Evolutionary conservation across 2,329 filamentous ascomycete genomes (phyloP).

Genomic region (Trichoderma sp.): DNA sequence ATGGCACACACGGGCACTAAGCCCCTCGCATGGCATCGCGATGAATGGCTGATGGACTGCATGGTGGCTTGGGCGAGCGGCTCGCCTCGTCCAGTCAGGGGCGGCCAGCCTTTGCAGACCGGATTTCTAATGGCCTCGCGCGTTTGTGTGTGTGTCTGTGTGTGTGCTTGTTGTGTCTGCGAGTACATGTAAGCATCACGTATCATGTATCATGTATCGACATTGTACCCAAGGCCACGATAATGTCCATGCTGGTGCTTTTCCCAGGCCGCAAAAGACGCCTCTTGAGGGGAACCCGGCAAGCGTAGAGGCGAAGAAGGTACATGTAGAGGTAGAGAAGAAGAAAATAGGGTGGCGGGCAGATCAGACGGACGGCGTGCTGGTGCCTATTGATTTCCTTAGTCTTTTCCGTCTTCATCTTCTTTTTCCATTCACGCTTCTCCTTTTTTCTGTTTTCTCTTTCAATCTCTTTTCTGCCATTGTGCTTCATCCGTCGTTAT

Average conservation of each 20-base stretch:
- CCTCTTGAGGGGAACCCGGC: not conserved
- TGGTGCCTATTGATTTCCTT: not conserved
- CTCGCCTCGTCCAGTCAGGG: constrained; percentile 3
- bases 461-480: not conserved
- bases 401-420: not conserved
- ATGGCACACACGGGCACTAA: not conserved
- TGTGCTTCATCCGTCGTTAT: not conserved
- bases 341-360: constrained; percentile 2
- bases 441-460: not conserved
- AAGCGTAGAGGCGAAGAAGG: not conserved
- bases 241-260: no score
- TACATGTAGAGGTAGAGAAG: not conserved
- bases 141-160: not conserved
- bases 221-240: not conserved
- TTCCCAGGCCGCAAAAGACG: not conserved
- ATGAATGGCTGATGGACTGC: constrained; percentile 2
- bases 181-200: not conserved
- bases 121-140: not conserved
- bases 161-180: not conserved
- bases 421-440: not conserved
- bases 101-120: not conserved
- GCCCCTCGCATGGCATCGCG: not conserved
- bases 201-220: not conserved
- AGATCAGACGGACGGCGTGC: not conserved
- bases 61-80: constrained; percentile 10